A percentile compares a stretch with the other conserved stretches of the same genome.
Conservation (phyloP, 768 basidiomycete genomes). For the Tulasnella sp. region DNA sequence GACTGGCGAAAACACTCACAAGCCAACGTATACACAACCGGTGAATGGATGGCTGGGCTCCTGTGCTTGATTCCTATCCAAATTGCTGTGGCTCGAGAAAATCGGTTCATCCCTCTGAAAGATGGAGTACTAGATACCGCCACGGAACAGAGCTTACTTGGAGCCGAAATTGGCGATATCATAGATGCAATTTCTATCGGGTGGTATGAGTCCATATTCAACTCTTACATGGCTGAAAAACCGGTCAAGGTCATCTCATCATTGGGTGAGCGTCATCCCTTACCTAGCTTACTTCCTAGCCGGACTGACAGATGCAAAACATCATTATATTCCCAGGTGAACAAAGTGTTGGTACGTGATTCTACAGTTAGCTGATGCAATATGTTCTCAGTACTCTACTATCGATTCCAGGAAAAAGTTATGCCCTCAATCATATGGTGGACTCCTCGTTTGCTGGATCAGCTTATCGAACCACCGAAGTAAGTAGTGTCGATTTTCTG, state of each 20-base stretch:
- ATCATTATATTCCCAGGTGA: conserved; percentile 30
- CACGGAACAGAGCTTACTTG: conserved; percentile 40
- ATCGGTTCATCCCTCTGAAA: conserved; percentile 46
- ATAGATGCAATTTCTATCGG: conserved; percentile 44
- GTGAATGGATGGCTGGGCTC: conserved; percentile 50
- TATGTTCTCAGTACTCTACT: not conserved
- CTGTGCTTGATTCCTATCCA: conserved; percentile 53
- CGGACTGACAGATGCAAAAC: not conserved
- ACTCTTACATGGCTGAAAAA: conserved; percentile 49
- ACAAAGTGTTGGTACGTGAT: conserved; percentile 39
- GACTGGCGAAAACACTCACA: conserved; percentile 18
- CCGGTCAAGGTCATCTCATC: conserved; percentile 52
- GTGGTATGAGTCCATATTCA: conserved; percentile 52
- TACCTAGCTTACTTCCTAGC: not conserved
- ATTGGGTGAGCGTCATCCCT: conserved; percentile 32
- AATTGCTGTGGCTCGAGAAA: conserved; percentile 44
- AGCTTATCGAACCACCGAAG: conserved; percentile 36
- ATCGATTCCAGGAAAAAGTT: conserved; percentile 41
- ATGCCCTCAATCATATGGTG: conserved; percentile 43
- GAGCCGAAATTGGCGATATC: conserved; percentile 43
- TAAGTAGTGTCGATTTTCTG: not conserved
- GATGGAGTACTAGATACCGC: conserved; percentile 40
- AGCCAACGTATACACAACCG: conserved; percentile 29
- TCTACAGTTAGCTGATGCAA: not conserved
- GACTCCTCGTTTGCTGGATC: conserved; percentile 54